Conservation (phyloP, 176 grass and related monocot species). For the Carex kokanica region DNA sequence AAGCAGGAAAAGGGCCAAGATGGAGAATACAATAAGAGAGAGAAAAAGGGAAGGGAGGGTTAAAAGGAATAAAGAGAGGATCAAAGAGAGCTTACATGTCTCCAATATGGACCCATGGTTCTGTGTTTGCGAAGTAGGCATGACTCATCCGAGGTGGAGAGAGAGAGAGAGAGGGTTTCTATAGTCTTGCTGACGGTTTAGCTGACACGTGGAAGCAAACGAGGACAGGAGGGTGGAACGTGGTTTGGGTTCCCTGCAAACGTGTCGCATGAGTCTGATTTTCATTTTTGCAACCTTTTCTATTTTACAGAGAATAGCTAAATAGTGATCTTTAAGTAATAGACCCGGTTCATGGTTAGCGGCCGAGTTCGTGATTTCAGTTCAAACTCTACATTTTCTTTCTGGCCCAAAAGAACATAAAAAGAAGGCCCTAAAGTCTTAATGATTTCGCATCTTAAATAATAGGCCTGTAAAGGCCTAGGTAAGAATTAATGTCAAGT, state of each 20-base stretch:
- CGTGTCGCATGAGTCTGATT: neutral
- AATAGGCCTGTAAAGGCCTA: too few species aligned
- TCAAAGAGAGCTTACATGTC: constrained; percentile 14
- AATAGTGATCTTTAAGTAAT: neutral
- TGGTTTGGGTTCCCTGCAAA: too few species aligned
- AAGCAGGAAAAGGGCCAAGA: constrained; percentile 25
- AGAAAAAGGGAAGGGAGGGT: constrained; percentile 28
- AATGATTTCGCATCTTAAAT: neutral
- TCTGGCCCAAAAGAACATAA: neutral
- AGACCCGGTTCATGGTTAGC: neutral
- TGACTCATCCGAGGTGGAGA: neutral
- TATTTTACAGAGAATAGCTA: neutral
- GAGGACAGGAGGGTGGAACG: neutral
- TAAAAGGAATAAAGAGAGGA: constrained; percentile 6
- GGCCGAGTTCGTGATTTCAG: too few species aligned
- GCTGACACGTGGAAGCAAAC: constrained; percentile 11
- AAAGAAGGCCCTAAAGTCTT: neutral
- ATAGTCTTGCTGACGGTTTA: constrained; percentile 2
- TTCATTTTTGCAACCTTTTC: neutral
- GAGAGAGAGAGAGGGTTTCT: neutral
- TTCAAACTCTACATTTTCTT: neutral
- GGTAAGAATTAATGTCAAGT: neutral
- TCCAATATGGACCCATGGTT: constrained; percentile 19
- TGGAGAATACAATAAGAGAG: constrained; percentile 27
- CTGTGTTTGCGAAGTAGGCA: constrained; percentile 14